Base-by-base conservation (phyloP, 192 early-diverging fungal genomes). In the Linnemannia hyalina region DNA sequence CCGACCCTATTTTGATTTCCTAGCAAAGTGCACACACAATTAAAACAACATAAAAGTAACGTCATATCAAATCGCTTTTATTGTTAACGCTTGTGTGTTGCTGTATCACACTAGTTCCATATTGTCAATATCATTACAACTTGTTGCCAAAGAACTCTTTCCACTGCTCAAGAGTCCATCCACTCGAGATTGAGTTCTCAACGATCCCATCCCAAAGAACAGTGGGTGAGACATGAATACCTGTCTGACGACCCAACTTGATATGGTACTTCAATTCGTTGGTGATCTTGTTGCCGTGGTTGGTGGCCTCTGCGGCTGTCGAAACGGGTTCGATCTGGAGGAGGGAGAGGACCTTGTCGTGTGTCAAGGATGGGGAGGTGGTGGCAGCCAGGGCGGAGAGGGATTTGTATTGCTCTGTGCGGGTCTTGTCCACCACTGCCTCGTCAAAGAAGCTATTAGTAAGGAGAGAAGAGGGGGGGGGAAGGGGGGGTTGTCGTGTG, bases 151-250 rank as follows among this genome's bases (percentile, higher is more conserved):
- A 87, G 73, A 89, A 95, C 35, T 91, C 82, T 75, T 91, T 80
- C 93, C 94, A 97, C 80, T 94, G 89, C 2, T 93, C 91, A 36
- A 94, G 78, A 0, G 85, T 82, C 96, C 96, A 97, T 3, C 92
- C 85, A 77, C 93, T 94, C 22, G 93, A 94, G 4, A 96, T 90
- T n/a, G 71, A 63, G 74, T 93, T 91, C 75, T 95, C 93, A 44
- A 89, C 81, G 26, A 93, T 46, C 2, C 95, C 94, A 79, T 97
- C 94, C 75, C 91, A 91, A 3, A 95, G 75, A 4, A 94, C 93
- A 6, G 96, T 96, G 3, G 96, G 96, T 65, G 91, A 93, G 44
- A 96, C 93, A 80, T 97, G 96, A 81, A 97, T 94, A 4, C 93
- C 93, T 68, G 91, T 92, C 49, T 95, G 93, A 71, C 96, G 92